These are phyloP conservation scores for Globisporangium viniferum DNA, from an alignment of 352 stramenopile genomes.

Conservation along the genomic window DNA sequence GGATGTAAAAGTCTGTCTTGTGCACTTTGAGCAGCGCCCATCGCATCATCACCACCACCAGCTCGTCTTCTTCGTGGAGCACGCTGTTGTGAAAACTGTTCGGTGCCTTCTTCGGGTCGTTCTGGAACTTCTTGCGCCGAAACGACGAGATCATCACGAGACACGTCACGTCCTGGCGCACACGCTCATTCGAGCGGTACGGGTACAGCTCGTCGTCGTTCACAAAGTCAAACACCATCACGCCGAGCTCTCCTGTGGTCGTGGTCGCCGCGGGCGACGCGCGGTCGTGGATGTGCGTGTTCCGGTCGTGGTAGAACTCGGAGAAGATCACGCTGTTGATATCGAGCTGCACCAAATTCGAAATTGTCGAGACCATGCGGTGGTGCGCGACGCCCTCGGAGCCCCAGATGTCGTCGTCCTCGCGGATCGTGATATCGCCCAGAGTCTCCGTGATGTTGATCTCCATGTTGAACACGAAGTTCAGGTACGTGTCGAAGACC, in stretches of 20 bases:
- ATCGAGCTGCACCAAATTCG: slow-evolving; percentile 25
- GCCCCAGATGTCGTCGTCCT: slow-evolving; percentile 34
- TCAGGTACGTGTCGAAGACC: slow-evolving; percentile 43
- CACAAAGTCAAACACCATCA: slow-evolving; percentile 19
- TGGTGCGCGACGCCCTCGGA: slow-evolving; percentile 31
- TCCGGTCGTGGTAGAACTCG: slow-evolving; percentile 15
- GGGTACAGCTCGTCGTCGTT: slow-evolving; percentile 19
- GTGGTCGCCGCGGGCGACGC: background rate
- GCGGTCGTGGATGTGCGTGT: background rate
- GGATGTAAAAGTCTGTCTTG: slow-evolving; percentile 6
- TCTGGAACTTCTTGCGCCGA: slow-evolving; percentile 2
- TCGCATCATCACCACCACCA: slow-evolving; percentile 18
- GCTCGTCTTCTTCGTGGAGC: slow-evolving; percentile 9
- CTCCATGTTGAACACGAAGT: slow-evolving; percentile 51
- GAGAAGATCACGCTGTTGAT: slow-evolving; percentile 41
- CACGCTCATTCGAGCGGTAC: slow-evolving; percentile 11
- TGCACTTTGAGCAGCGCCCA: slow-evolving; percentile 19
- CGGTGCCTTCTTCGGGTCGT: background rate
- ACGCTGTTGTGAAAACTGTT: slow-evolving; percentile 2
- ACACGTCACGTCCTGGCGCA: slow-evolving; percentile 18
- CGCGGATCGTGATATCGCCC: slow-evolving; percentile 46
- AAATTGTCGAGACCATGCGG: slow-evolving; percentile 31
- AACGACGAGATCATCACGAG: slow-evolving; percentile 19
- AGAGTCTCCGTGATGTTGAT: slow-evolving; percentile 46
- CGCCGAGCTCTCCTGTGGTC: slow-evolving; percentile 11